phyloP scores from a whole-genome alignment of 805 yeast species.

The Saccharomyces jurei region DNA sequence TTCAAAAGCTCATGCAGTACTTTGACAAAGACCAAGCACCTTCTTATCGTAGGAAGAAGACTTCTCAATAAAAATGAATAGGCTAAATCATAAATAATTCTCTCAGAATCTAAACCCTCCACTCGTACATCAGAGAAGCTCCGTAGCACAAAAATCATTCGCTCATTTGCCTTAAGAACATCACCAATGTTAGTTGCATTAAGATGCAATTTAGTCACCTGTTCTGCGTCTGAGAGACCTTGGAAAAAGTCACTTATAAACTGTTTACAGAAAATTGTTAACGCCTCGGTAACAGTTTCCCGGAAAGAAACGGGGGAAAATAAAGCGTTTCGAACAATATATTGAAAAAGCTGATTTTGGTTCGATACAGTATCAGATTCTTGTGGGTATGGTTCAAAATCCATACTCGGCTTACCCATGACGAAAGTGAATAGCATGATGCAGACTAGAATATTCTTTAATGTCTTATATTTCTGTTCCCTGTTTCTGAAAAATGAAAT shows the following conservation, averaged over 20 bases:
- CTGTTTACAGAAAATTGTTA: conserved; percentile 11
- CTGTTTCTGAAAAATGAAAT: conserved; percentile 29
- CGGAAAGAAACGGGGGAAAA: conserved; percentile 14
- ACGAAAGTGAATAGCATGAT: conserved; percentile 17
- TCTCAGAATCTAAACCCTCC: conserved; percentile 6
- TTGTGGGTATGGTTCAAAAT: conserved; percentile 11
- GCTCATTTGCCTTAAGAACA: background rate
- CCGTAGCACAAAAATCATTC: conserved; percentile 5
- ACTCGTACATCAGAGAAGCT: conserved; percentile 7
- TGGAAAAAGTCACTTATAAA: conserved; percentile 12
- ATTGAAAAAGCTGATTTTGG: conserved; percentile 26
- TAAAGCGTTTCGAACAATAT: conserved; percentile 18
- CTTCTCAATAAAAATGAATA: conserved; percentile 18
- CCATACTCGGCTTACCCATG: conserved; percentile 18
- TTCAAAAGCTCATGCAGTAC: conserved; percentile 26
- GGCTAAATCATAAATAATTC: conserved; percentile 14
- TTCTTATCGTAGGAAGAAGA: conserved; percentile 22
- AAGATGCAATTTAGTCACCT: background rate
- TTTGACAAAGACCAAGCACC: conserved; percentile 28
- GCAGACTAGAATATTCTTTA: conserved; percentile 27
- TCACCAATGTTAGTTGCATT: background rate
- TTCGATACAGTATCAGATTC: conserved; percentile 9
- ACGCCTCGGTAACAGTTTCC: conserved; percentile 13
- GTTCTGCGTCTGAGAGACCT: conserved; percentile 7
- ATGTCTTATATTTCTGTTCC: conserved; percentile 34